These are phyloP conservation scores for Eustoma russellianum DNA, from an alignment of 257 asterid species.

Conservation along the genomic window DNA sequence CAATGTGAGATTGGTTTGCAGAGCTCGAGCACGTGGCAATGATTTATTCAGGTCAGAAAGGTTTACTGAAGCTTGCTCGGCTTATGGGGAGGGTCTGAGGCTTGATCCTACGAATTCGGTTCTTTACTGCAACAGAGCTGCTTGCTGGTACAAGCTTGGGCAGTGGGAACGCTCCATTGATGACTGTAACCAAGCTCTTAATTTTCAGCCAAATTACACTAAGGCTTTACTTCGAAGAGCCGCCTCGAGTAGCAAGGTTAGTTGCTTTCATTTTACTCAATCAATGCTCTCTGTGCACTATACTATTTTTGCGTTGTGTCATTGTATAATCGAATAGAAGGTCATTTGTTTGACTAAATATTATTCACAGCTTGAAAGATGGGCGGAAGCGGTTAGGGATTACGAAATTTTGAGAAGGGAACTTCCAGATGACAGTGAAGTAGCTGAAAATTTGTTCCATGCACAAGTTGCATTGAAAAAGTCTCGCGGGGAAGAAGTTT, in stretches of 20 bases:
- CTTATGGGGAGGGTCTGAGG: conserved; percentile 78
- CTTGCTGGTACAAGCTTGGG: conserved; percentile 89
- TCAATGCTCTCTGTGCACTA: neutral
- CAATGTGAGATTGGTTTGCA: conserved; percentile 51
- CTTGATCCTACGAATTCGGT: conserved; percentile 72
- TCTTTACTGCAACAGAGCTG: conserved; percentile 91
- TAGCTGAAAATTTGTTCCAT: conserved; percentile 70
- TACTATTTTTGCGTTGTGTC: neutral
- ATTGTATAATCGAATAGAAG: neutral
- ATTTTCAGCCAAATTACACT: conserved; percentile 57
- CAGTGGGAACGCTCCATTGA: conserved; percentile 67
- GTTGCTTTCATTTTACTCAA: neutral
- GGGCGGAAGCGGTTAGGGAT: conserved; percentile 87
- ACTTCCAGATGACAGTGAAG: conserved; percentile 58
- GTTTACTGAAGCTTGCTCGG: conserved; percentile 85
- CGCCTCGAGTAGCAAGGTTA: conserved; percentile 74
- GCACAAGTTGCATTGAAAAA: conserved; percentile 66
- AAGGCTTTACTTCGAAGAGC: conserved; percentile 93
- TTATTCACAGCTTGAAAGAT: conserved; percentile 61
- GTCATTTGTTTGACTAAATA: neutral
- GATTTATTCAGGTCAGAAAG: conserved; percentile 83
- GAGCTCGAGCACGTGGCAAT: conserved; percentile 85
- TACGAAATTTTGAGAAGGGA: conserved; percentile 63
- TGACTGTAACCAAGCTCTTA: conserved; percentile 82
- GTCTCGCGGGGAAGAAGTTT: conserved; percentile 70